A percentile compares a stretch with the other conserved stretches of the same genome.
Evolutionary conservation across 2,329 filamentous ascomycete species (phyloP).

Genomic region (Apiospora malaysiana): DNA sequence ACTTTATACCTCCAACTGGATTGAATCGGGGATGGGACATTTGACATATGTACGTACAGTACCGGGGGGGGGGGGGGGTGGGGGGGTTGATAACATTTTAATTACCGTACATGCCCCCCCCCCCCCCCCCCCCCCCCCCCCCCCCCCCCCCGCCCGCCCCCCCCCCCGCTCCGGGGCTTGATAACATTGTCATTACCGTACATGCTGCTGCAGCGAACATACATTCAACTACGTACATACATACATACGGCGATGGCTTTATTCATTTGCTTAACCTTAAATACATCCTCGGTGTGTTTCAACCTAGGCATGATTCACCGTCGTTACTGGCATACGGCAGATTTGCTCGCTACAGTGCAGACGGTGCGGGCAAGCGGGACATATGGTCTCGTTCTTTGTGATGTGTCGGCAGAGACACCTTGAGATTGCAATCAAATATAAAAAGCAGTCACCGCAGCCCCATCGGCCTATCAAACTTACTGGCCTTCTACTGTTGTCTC

Average conservation of each 20-base stretch:
- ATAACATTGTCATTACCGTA: neutral
- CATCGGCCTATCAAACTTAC: constrained; percentile 13
- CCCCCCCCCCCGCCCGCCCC: no score
- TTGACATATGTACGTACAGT: constrained; percentile 14
- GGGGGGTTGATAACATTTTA: neutral
- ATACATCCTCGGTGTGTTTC: constrained; percentile 11
- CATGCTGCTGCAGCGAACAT: neutral
- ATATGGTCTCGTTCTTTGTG: constrained; percentile 10
- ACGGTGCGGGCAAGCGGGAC: constrained; percentile 8
- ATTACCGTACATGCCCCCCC: neutral
- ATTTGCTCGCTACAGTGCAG: neutral
- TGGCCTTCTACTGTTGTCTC: neutral
- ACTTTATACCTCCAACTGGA: constrained; percentile 1
- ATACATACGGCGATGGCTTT: neutral
- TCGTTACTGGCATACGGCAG: neutral
- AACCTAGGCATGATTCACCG: constrained; percentile 1
- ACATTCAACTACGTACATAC: neutral
- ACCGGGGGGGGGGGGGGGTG: no score
- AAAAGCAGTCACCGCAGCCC: constrained; percentile 13
- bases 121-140: no score
- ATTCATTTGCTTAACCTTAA: constrained; percentile 12
- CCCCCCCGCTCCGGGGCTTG: neutral
- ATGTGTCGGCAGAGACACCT: constrained; percentile 15
- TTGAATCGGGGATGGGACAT: neutral
- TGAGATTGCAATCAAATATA: constrained; percentile 15